These are phyloP conservation scores for Sedum album DNA, from an alignment of 164 flowering plant genomes.

Conservation along the genomic window DNA sequence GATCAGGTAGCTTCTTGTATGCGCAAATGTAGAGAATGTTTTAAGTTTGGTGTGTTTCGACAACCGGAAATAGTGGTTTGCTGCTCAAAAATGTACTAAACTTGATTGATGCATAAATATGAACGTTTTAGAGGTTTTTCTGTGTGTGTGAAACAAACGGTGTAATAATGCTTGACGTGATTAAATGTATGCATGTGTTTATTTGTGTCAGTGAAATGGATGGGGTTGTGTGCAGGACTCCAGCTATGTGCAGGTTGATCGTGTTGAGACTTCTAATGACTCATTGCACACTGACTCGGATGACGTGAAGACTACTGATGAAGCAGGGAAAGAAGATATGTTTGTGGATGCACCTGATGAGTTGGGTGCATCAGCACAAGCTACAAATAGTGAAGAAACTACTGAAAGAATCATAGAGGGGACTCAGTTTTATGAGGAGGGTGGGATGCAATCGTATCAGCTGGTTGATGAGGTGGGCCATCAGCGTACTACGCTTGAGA, in stretches of 20 bases:
- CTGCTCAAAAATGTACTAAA: too few relatives aligned
- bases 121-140: too few relatives aligned
- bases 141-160: background rate
- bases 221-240: slow-evolving; percentile 20
- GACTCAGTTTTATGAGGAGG: slow-evolving; percentile 18
- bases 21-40: too few relatives aligned
- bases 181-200: background rate
- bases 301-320: slow-evolving; percentile 33
- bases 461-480: slow-evolving; percentile 34
- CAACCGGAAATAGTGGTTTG: too few relatives aligned
- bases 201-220: background rate
- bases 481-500: slow-evolving; percentile 33
- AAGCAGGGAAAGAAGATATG: slow-evolving; percentile 52
- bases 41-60: background rate
- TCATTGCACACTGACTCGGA: slow-evolving; percentile 15
- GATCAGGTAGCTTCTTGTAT: slow-evolving; percentile 5
- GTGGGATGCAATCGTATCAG: slow-evolving; percentile 17
- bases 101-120: too few relatives aligned
- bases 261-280: slow-evolving; percentile 15
- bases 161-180: background rate
- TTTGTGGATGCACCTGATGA: slow-evolving; percentile 73
- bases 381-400: slow-evolving; percentile 11
- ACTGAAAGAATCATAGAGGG: slow-evolving; percentile 8
- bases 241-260: slow-evolving; percentile 19
- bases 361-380: slow-evolving; percentile 14